Conservation (phyloP, 495 filamentous ascomycete species). For the Trichoderma parareesei region DNA sequence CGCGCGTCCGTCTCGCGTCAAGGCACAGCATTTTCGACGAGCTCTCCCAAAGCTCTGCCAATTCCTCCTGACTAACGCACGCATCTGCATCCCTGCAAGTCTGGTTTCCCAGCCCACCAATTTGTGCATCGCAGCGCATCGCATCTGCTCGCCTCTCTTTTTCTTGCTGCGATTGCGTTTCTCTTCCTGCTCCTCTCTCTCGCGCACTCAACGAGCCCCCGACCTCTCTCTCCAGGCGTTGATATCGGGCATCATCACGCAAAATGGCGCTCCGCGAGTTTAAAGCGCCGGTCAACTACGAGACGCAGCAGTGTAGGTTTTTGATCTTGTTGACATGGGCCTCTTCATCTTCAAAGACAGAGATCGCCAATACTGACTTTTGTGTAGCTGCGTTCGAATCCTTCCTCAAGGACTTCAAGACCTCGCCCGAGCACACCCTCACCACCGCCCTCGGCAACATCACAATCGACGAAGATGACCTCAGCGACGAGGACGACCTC, state of each 20-base stretch:
- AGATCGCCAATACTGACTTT: constrained; percentile 15
- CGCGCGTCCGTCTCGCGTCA: constrained; percentile 7
- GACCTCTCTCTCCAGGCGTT: not conserved
- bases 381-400: constrained; percentile 68
- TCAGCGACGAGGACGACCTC: constrained; percentile 92
- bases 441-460: constrained; percentile 73
- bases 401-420: constrained; percentile 85
- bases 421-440: constrained; percentile 61
- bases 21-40: not conserved
- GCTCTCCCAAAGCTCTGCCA: not conserved
- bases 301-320: constrained; percentile 64
- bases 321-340: not conserved
- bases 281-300: constrained; percentile 72
- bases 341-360: not conserved
- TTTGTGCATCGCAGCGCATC: constrained; percentile 8
- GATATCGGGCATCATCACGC: not conserved
- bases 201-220: not conserved
- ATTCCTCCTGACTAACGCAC: constrained; percentile 1
- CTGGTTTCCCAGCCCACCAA: constrained; percentile 13
- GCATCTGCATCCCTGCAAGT: constrained; percentile 10
- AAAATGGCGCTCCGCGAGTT: constrained; percentile 74
- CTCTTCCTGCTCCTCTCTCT: not conserved
- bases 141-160: not conserved
- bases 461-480: constrained; percentile 76
- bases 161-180: not conserved